Conservation (phyloP, 179 eudicot genomes). For the Monotropa hypopitys region DNA sequence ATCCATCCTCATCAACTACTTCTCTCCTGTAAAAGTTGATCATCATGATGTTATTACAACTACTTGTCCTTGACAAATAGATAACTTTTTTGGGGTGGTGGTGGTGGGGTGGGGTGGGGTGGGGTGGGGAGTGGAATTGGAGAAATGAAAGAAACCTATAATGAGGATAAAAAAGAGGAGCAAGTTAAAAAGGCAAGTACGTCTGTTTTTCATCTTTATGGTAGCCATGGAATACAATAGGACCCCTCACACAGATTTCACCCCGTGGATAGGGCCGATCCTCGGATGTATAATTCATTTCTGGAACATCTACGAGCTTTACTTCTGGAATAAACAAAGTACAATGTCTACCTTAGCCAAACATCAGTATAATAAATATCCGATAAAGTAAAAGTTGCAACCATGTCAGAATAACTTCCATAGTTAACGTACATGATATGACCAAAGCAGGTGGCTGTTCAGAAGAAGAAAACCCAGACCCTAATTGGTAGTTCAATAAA, state of each 20-base stretch:
- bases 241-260: conserved; percentile 51
- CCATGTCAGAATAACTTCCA: background rate
- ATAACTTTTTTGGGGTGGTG: too few relatives aligned
- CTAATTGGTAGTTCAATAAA: background rate
- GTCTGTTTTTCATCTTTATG: conserved; percentile 45
- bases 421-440: background rate
- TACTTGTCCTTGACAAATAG: background rate
- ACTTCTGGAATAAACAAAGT: conserved; percentile 24
- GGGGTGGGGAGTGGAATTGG: background rate
- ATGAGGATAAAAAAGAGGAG: background rate
- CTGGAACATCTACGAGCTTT: conserved; percentile 51
- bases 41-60: background rate
- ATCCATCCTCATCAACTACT: conserved; percentile 43
- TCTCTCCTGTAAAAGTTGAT: conserved; percentile 31
- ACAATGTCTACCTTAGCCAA: background rate
- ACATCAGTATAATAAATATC: background rate
- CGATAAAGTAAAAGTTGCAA: background rate
- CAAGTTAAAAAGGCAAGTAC: conserved; percentile 13
- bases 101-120: too few relatives aligned
- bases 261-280: conserved; percentile 50
- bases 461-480: background rate
- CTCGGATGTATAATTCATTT: conserved; percentile 46
- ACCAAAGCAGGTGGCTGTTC: too few relatives aligned
- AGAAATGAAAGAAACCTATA: background rate
- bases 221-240: conserved; percentile 39